Percentiles rank a stretch among this genome's conserved stretches.
Evolutionary conservation across 129 eudicot genomes (phyloP).

Genomic region (sunflower (Helianthus annuus)): HanXRQr2.0-SUNRISE NC_035435.2:32021248-32021747

Average conservation of each 20-base stretch:
- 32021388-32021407: background rate
- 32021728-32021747: constrained; percentile 26
- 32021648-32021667: background rate
- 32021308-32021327: background rate
- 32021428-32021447: too few species aligned
- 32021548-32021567: constrained; percentile 34
- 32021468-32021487: background rate
- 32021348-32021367: background rate
- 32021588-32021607: constrained; percentile 23
- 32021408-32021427: too few species aligned
- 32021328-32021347: constrained; percentile 6
- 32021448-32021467: too few species aligned
- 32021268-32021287: background rate
- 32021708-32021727: constrained; percentile 28
- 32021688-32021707: constrained; percentile 15
- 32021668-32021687: constrained; percentile 29
- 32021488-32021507: constrained; percentile 31
- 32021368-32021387: background rate
- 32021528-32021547: constrained; percentile 44
- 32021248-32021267: background rate
- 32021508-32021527: constrained; percentile 40
- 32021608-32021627: constrained; percentile 14
- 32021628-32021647: background rate
- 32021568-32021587: constrained; percentile 27
- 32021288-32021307: background rate